A percentile compares a stretch with the other conserved stretches of the same genome.
Evolutionary conservation across 2,329 filamentous ascomycete species (phyloP).

Genomic region (Fusarium sp.): DNA sequence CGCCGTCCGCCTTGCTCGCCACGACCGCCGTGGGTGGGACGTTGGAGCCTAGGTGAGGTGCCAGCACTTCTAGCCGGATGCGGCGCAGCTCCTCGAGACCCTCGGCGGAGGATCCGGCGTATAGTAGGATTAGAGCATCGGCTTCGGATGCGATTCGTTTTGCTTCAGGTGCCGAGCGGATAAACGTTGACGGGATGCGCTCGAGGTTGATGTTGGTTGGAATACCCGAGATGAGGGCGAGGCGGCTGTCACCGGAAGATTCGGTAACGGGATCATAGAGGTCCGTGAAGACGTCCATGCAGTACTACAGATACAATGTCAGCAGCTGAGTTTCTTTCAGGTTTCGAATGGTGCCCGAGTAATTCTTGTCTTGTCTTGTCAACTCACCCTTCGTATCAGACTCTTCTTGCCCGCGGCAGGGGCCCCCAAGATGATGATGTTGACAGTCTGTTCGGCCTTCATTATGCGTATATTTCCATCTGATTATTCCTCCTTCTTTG

Average conservation of each 20-base stretch:
- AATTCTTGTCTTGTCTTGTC: background rate
- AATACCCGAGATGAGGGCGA: constrained; percentile 23
- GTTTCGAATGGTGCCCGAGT: background rate
- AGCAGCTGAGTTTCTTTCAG: background rate
- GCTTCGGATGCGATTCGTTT: constrained; percentile 19
- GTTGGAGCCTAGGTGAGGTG: constrained; percentile 5
- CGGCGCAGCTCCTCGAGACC: constrained; percentile 26
- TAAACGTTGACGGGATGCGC: constrained; percentile 29
- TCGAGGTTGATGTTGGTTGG: constrained; percentile 25
- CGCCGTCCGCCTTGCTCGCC: constrained; percentile 29
- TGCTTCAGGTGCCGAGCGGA: constrained; percentile 12
- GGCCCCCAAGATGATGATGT: constrained; percentile 34
- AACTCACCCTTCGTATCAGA: constrained; percentile 36
- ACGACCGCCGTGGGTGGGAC: constrained; percentile 24
- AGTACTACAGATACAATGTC: constrained; percentile 16
- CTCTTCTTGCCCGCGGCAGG: constrained; percentile 31
- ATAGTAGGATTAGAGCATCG: constrained; percentile 33
- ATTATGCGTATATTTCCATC: constrained; percentile 2
- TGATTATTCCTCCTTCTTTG: background rate
- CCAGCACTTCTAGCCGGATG: constrained; percentile 20
- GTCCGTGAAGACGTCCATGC: constrained; percentile 29
- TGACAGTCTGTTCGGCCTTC: constrained; percentile 17
- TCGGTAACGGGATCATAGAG: constrained; percentile 31
- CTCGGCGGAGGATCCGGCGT: constrained; percentile 17
- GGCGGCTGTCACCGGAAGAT: constrained; percentile 23